Conservation (phyloP, 2,329 filamentous ascomycete genomes). For the Fusarium mundagurra region DNA sequence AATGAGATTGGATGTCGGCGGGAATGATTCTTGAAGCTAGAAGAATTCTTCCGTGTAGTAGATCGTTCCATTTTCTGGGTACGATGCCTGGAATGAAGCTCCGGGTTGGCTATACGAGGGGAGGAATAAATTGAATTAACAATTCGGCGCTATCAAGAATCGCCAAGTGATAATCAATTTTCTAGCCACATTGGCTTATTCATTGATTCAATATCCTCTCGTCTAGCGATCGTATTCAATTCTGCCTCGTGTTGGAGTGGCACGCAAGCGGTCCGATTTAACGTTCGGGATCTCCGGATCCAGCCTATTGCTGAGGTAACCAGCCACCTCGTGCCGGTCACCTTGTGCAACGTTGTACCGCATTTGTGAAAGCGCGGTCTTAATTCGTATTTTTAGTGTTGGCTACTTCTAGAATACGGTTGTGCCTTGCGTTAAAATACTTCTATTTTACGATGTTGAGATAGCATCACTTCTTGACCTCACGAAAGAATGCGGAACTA, state of each 20-base stretch:
- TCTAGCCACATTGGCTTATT: background rate
- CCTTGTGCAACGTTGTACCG: background rate
- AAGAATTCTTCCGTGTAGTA: background rate
- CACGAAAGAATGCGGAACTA: background rate
- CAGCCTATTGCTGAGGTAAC: background rate
- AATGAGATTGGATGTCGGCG: conserved; percentile 13
- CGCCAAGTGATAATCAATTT: background rate
- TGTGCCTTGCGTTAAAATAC: background rate
- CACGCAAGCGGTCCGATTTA: conserved; percentile 5
- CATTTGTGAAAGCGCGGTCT: background rate
- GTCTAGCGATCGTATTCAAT: background rate
- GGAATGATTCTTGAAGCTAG: background rate
- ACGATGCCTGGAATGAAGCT: background rate
- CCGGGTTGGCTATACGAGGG: background rate
- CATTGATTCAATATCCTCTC: background rate
- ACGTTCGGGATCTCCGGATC: background rate
- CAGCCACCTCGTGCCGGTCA: background rate
- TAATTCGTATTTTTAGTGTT: background rate
- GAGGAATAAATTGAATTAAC: background rate
- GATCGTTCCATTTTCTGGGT: background rate
- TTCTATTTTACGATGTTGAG: background rate
- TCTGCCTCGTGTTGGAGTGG: background rate
- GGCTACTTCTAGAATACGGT: background rate
- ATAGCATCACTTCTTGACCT: background rate
- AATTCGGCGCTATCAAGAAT: background rate